phyloP scores from a whole-genome alignment of 495 filamentous ascomycete species.

The Tirmania nivea region DNA sequence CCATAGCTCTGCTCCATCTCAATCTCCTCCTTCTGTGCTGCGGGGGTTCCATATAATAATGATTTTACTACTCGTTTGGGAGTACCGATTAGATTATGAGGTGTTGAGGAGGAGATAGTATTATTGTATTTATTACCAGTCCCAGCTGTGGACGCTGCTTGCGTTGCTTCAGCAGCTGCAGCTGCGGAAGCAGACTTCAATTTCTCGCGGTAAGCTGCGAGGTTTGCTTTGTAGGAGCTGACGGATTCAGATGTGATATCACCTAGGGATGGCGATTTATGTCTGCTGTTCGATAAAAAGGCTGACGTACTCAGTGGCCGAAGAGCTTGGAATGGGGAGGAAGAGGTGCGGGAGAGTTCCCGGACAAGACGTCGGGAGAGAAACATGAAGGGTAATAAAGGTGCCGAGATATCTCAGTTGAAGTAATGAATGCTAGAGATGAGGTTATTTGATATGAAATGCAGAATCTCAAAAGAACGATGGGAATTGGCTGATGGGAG shows the following conservation, averaged over 20 bases:
- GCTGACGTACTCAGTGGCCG: too few species aligned
- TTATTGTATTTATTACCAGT: conserved; percentile 35
- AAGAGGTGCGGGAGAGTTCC: too few species aligned
- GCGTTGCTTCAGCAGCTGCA: neutral
- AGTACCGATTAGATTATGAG: conserved; percentile 20
- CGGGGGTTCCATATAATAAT: conserved; percentile 88
- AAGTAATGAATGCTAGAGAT: too few species aligned
- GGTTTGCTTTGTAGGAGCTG: conserved; percentile 8
- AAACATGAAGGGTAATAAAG: too few species aligned
- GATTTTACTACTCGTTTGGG: conserved; percentile 21
- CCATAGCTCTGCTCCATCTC: conserved; percentile 91
- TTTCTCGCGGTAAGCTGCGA: conserved; percentile 22
- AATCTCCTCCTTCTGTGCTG: conserved; percentile 74
- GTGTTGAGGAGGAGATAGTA: conserved; percentile 20
- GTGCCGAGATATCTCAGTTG: too few species aligned
- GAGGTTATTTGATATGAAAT: too few species aligned
- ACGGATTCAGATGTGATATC: conserved; percentile 39
- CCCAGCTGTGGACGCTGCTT: conserved; percentile 31
- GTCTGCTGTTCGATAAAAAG: neutral
- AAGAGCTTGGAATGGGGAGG: too few species aligned
- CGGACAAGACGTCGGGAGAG: too few species aligned
- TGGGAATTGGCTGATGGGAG: too few species aligned
- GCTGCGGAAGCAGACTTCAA: neutral
- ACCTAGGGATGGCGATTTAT: conserved; percentile 49
- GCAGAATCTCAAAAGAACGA: too few species aligned